Evolutionary conservation across 805 yeast genomes (phyloP), one percentile per base, ranked within the genome.

Genomic region (Ascoidea tarda): DNA sequence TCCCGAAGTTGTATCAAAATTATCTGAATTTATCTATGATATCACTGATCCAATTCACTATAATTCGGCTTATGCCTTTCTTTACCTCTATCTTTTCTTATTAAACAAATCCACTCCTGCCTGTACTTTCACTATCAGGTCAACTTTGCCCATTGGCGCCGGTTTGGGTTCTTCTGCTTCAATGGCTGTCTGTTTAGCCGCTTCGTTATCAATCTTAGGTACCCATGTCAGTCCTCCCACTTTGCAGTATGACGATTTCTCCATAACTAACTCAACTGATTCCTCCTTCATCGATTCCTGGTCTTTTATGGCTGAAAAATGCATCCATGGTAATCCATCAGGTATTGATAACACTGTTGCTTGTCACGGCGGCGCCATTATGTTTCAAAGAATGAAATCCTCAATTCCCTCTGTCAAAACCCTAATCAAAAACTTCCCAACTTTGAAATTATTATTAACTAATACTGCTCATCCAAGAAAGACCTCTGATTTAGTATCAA

Each of bases 321-420:
- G 97, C 63, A 86, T 90, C 59, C 98, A 91, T 63, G 98, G 98
- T 1, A 89, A 86, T 60, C 99, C 99, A 6, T 83, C 95, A 16
- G 99, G 99, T 10, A 88, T 93, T 51, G 99, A 93, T 65, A 93
- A 93, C 63, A 89, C 96, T 0, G 97, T 91, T 50, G 95, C 98
- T 1, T 85, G 96, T 0, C 82, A 82, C 59, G 99, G 99, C 28
- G 97, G 97, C 49, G 98, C 98, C 0, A 96, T 93, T 0, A 73
- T 83, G 79, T 91, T 82, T 68, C 91, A 85, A 67, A 77, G 95
- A 54, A 62, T 60, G 60, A 62, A 68, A 16, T 68, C 70, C 52
- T 75, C 84, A 2, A 59, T 74, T 51, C 8, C 8, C 14, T 38
- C 44, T 38, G 76, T 76, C n/a, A 69, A 88, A 56, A 78, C 83